These are phyloP conservation scores for Kingdonia uniflora DNA, from an alignment of 164 flowering plant species.

Conservation along the genomic window DNA sequence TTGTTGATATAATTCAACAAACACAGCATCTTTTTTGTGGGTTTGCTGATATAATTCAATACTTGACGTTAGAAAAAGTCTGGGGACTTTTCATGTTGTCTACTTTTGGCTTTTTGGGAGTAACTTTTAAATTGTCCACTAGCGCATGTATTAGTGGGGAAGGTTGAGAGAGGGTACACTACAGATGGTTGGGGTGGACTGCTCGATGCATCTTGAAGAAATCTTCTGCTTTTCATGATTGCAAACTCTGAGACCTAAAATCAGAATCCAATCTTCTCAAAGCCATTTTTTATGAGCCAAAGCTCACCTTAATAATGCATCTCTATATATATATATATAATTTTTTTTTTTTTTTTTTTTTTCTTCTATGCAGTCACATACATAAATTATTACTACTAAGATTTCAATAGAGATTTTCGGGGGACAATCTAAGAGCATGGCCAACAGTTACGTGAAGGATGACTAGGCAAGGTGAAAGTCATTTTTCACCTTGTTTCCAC, in stretches of 20 bases:
- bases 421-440: no score
- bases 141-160: slow-evolving; percentile 5
- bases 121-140: slow-evolving; percentile 7
- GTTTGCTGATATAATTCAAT: no score
- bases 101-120: background rate
- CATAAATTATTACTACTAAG: no score
- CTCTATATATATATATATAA: no score
- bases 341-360: no score
- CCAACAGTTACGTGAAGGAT: no score
- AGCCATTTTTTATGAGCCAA: background rate
- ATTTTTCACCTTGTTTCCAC: no score
- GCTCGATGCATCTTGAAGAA: slow-evolving; percentile 31
- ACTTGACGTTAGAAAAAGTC: slow-evolving; percentile 6
- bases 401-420: no score
- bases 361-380: no score
- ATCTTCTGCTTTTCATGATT: slow-evolving; percentile 23
- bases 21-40: no score
- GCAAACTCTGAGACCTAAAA: slow-evolving; percentile 6
- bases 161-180: background rate
- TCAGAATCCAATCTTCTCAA: slow-evolving; percentile 12
- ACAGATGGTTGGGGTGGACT: slow-evolving; percentile 4
- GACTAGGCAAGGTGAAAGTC: no score
- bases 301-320: no score
- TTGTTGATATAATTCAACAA: background rate
- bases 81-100: slow-evolving; percentile 6